Evolutionary conservation across 192 early-diverging fungal genomes (phyloP), one percentile per base, ranked within the genome.

Genomic region (Coemansia sp.): DNA sequence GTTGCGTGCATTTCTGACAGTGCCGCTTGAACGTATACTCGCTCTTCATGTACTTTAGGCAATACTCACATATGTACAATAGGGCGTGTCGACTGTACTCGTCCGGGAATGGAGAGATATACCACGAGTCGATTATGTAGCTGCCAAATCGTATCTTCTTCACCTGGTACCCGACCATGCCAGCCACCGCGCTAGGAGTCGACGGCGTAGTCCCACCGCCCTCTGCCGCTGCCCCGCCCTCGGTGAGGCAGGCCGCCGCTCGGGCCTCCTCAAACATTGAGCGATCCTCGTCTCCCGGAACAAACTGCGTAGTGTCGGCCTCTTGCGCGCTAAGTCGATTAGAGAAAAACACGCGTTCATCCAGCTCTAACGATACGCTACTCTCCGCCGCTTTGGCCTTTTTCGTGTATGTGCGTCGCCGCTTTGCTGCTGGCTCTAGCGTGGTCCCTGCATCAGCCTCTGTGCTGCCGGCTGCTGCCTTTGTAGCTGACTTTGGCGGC

Each of bases 21-120:
- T 99, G 97, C 45, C 95, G 84, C 8, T 82, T 82, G 31, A 91
- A 88, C 36, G 90, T 88, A 76, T 89, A 99, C 36, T 85, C 80
- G 72, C 91, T 94, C 72, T 96, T 97, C 90, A 98, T 96, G 76
- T 98, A 98, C 79, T 97, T 98, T 72, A 99, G 84, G 72, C 97
- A 99, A 70, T 87, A 97, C 82, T 99, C 97, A 85, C 97, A 99
- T 51, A 99, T 87, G 72, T 93, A 96, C 45, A 99, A 71, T 6
- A 85, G 80, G 34, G 87, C 82, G 44, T 89, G 86, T 9, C 85
- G 84, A 74, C 91, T 96, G 85, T 98, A 99, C 75, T 99, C 97
- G 73, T 96, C 94, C 9, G 96, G 96, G 72, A 96, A 99, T 9
- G 97, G 96, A 25, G 97, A 92, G 6, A 89, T 78, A 70, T 96